Evolutionary conservation across 2,329 filamentous ascomycete genomes (phyloP).

Genomic region (Penicillium nordicum): DNA sequence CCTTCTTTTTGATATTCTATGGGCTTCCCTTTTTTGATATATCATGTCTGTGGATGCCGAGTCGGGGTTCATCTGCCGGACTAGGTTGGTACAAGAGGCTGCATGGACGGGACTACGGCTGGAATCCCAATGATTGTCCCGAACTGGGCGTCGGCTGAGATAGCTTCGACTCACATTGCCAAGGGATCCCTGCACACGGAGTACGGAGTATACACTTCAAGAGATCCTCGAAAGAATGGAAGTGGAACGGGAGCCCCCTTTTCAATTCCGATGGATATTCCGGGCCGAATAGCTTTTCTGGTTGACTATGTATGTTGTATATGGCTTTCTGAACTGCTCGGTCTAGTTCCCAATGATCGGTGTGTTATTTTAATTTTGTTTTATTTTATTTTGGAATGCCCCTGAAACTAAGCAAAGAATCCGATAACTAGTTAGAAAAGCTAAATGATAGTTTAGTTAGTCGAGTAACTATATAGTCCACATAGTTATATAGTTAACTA

Average conservation of each 20-base stretch:
- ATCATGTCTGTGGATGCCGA: neutral
- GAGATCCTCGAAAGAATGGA: slow-evolving; percentile 3
- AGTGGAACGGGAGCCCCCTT: slow-evolving; percentile 8
- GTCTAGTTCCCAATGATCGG: slow-evolving; percentile 1
- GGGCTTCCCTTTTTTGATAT: neutral
- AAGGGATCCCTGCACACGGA: slow-evolving; percentile 18
- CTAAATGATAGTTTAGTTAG: neutral
- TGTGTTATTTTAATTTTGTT: neutral
- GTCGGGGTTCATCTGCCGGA: neutral
- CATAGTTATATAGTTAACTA: neutral
- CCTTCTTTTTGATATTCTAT: neutral
- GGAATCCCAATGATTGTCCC: slow-evolving; percentile 21
- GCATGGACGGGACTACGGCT: slow-evolving; percentile 11
- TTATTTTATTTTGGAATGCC: neutral
- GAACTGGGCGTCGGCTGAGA: slow-evolving; percentile 20
- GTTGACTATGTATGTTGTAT: neutral
- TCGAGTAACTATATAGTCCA: neutral
- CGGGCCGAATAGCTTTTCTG: neutral
- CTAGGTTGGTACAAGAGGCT: neutral
- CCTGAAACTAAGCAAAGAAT: neutral
- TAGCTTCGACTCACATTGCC: slow-evolving; percentile 21
- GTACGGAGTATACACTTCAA: neutral
- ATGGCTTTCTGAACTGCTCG: neutral
- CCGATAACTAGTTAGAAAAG: neutral
- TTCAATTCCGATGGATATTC: slow-evolving; percentile 1